These are phyloP conservation scores for Macrolepiota albuminosa DNA, from an alignment of 768 basidiomycete genomes.

Conservation along the genomic window DNA sequence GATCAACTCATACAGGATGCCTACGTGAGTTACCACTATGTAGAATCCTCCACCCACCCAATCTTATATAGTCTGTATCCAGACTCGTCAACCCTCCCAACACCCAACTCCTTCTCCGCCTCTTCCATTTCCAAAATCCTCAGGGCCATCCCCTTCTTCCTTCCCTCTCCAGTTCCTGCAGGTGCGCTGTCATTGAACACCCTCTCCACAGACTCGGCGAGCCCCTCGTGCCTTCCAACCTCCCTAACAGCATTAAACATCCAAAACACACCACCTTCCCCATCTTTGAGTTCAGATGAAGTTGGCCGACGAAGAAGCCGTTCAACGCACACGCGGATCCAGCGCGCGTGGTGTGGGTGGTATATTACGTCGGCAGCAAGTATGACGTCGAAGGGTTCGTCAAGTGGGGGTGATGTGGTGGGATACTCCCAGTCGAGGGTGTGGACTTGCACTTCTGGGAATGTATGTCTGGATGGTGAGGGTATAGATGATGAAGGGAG, in stretches of 20 bases:
- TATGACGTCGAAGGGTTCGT: conserved; percentile 56
- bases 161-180: conserved; percentile 1
- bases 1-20: neutral
- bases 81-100: conserved; percentile 66
- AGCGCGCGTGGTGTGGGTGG: conserved; percentile 60
- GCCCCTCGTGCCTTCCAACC: conserved; percentile 57
- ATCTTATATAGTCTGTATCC: conserved; percentile 69
- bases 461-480: neutral
- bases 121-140: conserved; percentile 44
- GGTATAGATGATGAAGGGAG: conserved; percentile 19
- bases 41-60: conserved; percentile 43
- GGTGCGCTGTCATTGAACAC: conserved; percentile 36
- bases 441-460: conserved; percentile 34
- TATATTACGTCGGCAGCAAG: conserved; percentile 82
- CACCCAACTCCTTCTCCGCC: conserved; percentile 44
- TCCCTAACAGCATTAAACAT: conserved; percentile 29
- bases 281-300: conserved; percentile 21
- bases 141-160: conserved; percentile 24
- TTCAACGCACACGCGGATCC: conserved; percentile 63
- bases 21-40: neutral
- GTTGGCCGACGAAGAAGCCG: conserved; percentile 35
- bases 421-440: conserved; percentile 66
- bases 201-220: conserved; percentile 50
- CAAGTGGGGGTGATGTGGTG: conserved; percentile 26
- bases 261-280: conserved; percentile 52